Conservation (phyloP, 768 basidiomycete genomes). For the Mycena filopes region DNA sequence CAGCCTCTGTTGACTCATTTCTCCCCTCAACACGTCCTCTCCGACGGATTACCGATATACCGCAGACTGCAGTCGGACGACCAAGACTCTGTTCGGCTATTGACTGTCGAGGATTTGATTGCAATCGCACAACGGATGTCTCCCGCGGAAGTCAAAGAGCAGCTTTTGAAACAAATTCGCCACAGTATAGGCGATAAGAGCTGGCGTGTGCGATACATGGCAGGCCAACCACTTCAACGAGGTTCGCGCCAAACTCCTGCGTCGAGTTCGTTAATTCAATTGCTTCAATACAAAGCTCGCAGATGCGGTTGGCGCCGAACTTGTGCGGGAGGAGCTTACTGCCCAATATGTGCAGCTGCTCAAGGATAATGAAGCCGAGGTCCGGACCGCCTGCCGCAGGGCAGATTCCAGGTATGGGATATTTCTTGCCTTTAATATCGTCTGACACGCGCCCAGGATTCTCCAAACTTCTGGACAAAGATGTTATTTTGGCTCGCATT, state of each 20-base stretch:
- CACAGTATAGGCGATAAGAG: conserved; percentile 94
- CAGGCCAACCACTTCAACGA: conserved; percentile 97
- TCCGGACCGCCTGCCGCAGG: conserved; percentile 95
- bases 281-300: conserved; percentile 72
- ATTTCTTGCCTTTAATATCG: conserved; percentile 16
- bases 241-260: conserved; percentile 51
- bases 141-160: conserved; percentile 91
- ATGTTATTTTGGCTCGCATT: conserved; percentile 91
- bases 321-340: conserved; percentile 94
- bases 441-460: conserved; percentile 71
- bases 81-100: conserved; percentile 95
- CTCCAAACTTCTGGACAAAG: conserved; percentile 91
- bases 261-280: background rate
- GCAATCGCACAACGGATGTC: conserved; percentile 87
- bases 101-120: conserved; percentile 97
- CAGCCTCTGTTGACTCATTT: conserved; percentile 86
- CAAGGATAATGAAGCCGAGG: conserved; percentile 99
- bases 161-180: conserved; percentile 88
- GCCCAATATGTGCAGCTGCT: conserved; percentile 92
- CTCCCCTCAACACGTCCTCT: conserved; percentile 81
- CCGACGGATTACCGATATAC: conserved; percentile 92
- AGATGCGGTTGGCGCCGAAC: conserved; percentile 87
- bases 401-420: conserved; percentile 88
- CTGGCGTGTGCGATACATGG: conserved; percentile 99
- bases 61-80: conserved; percentile 94